Evolutionary conservation across 768 basidiomycete genomes (phyloP).

Genomic region (Solioccasus polychromus): DNA sequence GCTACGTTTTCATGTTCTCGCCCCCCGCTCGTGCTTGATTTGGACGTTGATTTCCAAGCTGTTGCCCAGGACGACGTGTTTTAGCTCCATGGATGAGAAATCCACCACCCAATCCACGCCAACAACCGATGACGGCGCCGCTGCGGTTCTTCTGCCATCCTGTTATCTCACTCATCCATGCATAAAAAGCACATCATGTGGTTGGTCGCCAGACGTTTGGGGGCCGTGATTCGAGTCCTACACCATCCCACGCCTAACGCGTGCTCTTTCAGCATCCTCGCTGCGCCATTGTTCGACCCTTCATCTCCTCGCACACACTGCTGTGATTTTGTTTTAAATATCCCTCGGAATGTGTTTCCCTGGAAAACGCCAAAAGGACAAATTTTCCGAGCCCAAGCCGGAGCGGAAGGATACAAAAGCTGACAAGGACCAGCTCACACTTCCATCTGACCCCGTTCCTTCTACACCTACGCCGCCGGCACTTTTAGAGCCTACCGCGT

Average conservation of each 20-base stretch:
- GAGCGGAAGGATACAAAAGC: conserved; percentile 14
- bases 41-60: conserved; percentile 2
- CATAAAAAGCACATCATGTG: conserved; percentile 18
- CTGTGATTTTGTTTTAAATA: background rate
- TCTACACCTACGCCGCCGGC: background rate
- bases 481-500: background rate
- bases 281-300: background rate
- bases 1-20: too few species aligned
- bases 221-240: conserved; percentile 9
- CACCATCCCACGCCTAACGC: conserved; percentile 26
- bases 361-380: conserved; percentile 35
- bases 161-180: conserved; percentile 2
- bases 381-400: conserved; percentile 29
- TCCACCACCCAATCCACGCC: background rate
- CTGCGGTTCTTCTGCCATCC: background rate
- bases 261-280: background rate
- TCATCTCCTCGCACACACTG: conserved; percentile 10
- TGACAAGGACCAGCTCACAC: background rate
- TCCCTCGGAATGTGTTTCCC: conserved; percentile 38
- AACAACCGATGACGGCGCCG: background rate
- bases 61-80: background rate
- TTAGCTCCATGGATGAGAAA: conserved; percentile 13
- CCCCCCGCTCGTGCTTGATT: too few species aligned
- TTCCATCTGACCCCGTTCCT: conserved; percentile 5
- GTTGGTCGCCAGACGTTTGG: conserved; percentile 6